phyloP scores from a whole-genome alignment of 768 basidiomycete genomes.

The Termitomyces sp. region DNA sequence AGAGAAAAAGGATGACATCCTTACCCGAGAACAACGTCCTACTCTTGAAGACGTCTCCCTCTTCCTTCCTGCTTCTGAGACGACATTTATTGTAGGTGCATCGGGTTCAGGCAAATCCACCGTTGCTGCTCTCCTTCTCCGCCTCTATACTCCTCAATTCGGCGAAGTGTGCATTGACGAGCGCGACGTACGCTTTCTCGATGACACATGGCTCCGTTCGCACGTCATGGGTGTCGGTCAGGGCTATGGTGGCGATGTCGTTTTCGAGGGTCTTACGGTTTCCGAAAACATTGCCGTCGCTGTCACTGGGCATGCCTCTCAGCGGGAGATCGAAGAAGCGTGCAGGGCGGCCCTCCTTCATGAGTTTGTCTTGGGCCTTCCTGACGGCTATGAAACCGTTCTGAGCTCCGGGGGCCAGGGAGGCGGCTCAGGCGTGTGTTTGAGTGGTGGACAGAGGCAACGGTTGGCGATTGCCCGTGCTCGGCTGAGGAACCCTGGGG shows the following conservation, averaged over 20 bases:
- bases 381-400: conserved; percentile 81
- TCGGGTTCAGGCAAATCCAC: conserved; percentile 95
- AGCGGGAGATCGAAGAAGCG: conserved; percentile 72
- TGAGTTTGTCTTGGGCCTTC: conserved; percentile 81
- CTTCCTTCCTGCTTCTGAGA: conserved; percentile 67
- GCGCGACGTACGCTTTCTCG: conserved; percentile 70
- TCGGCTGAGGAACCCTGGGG: conserved; percentile 75
- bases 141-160: conserved; percentile 63
- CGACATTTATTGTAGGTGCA: conserved; percentile 85
- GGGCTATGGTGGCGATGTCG: conserved; percentile 49
- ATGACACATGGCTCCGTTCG: conserved; percentile 57
- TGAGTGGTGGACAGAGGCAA: conserved; percentile 93
- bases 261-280: conserved; percentile 74
- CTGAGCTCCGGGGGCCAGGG: conserved; percentile 54
- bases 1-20: conserved; percentile 21
- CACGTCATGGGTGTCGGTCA: conserved; percentile 79
- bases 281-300: conserved; percentile 88
- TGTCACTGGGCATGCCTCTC: conserved; percentile 46
- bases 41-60: conserved; percentile 67
- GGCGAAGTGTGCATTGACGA: conserved; percentile 80
- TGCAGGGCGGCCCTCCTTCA: conserved; percentile 84
- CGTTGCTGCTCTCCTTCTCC: conserved; percentile 74
- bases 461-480: conserved; percentile 87
- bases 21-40: conserved; percentile 47
- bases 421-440: conserved; percentile 38